A percentile compares a stretch with the other conserved stretches of the same genome.
These are phyloP conservation scores for Chaetoceros tenuissimus DNA, from an alignment of 108 stramenopile genomes.

Conservation along the genomic window DNA sequence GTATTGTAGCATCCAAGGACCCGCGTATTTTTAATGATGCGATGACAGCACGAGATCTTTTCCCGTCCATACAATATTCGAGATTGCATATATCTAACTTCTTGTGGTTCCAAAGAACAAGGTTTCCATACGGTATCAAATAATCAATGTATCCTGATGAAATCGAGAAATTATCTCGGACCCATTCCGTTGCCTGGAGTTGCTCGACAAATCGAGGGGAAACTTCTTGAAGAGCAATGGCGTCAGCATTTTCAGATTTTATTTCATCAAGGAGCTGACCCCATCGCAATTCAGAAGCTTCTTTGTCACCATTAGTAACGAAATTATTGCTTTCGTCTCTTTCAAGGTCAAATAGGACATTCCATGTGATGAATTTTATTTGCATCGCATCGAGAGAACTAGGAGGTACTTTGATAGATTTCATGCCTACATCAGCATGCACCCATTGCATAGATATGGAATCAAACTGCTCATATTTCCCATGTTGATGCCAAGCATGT, in stretches of 20 bases:
- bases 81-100: not conserved
- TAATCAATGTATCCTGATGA: not conserved
- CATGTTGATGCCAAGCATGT: not conserved
- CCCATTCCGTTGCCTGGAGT: not conserved
- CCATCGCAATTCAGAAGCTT: slow-evolving; percentile 4
- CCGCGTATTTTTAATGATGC: not conserved
- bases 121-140: slow-evolving; percentile 6
- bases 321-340: slow-evolving; percentile 1
- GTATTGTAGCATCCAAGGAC: too few species aligned
- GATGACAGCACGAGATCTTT: slow-evolving; percentile 1
- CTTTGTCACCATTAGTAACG: slow-evolving; percentile 3
- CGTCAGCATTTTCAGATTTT: slow-evolving; percentile 4
- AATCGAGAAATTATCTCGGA: slow-evolving; percentile 2
- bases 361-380: slow-evolving; percentile 15
- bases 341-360: slow-evolving; percentile 17
- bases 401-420: too few species aligned
- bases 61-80: slow-evolving; percentile 1
- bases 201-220: slow-evolving; percentile 10
- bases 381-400: too few species aligned
- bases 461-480: slow-evolving; percentile 1
- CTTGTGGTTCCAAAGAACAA: slow-evolving; percentile 11
- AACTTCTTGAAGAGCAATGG: slow-evolving; percentile 17
- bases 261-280: not conserved
- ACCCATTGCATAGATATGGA: too few species aligned
- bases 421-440: too few species aligned